phyloP scores from a whole-genome alignment of 192 early-diverging fungal genomes.

The Rhizophagus sp. region DNA sequence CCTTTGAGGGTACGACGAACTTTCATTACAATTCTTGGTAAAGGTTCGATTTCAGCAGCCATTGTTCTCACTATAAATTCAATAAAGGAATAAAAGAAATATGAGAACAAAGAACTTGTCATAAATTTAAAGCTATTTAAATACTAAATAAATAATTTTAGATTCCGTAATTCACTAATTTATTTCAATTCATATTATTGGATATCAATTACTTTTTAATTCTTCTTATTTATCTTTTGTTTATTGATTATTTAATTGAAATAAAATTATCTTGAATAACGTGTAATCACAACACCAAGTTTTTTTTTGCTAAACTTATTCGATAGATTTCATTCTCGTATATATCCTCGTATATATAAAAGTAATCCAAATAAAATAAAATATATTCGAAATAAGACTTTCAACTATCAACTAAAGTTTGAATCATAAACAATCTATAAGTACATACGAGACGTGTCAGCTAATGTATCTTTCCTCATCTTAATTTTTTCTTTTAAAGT shows the following conservation, averaged over 20 bases:
- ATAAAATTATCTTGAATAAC: background rate
- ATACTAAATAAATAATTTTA: too few relatives aligned
- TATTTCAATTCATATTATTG: too few relatives aligned
- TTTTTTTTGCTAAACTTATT: background rate
- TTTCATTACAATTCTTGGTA: constrained; percentile 93
- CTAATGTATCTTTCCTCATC: constrained; percentile 89
- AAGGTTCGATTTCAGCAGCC: constrained; percentile 80
- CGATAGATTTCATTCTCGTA: background rate
- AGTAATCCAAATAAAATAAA: background rate
- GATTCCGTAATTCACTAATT: too few relatives aligned
- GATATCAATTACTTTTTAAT: too few relatives aligned
- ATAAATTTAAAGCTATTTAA: background rate
- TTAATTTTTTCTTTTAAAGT: constrained; percentile 94
- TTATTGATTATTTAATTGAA: too few relatives aligned
- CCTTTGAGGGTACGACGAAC: constrained; percentile 96
- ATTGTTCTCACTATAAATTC: constrained; percentile 74
- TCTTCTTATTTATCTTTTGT: too few relatives aligned
- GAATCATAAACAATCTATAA: background rate
- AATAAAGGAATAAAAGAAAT: too few relatives aligned
- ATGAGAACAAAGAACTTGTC: background rate
- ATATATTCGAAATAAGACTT: background rate
- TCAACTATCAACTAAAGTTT: background rate
- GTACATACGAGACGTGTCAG: constrained; percentile 90
- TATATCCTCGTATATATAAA: background rate
- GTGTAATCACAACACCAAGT: background rate